Base-by-base conservation (phyloP, 495 filamentous ascomycete species). In the Xylaria castorea region DNA sequence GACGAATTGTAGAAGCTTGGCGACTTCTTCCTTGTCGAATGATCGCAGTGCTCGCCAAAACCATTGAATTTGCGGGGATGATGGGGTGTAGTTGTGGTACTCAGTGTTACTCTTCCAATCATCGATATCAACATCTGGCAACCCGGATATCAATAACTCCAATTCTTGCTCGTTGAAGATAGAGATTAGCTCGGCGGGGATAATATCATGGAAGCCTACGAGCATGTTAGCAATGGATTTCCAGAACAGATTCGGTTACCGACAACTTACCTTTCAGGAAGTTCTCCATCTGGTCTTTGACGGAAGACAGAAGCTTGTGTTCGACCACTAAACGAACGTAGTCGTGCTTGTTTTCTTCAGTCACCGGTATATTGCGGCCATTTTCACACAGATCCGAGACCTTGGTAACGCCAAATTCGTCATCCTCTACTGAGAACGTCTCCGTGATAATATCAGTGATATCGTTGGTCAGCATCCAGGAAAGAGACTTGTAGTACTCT, bases 151-250 rank as follows among this genome's bases (percentile, higher is more conserved):
- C 66, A 99, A 85, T 48, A 99, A 85, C 80, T 99, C 96, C 22
- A 99, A 88, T 81, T 99, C 96, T 80, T 98, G 96, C 81, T 98
- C 96, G 81, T 97, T 97, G 89, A 99, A 99, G 75, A 99, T 99
- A 65, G 94, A 89, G 76, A 99, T 93, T 58, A 99, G 88, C 72
- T 98, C 94, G 5, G 93, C 92, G 7, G 95, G 92, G 64, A 99
- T 96, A 78, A 99, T 97, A 71, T 99, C 96, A 79, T 98, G 95
- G 91, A 99, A 99, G 68, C 94, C 93, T 92, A 73, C 44, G 57
- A 40, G 27, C 65, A 38, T 55, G 64, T 81, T 77, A 81, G 80
- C 60, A 14, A 57, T 20, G 48, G 36, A 60, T 60, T 44, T 9
- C 38, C 62, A 51, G 75, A 51, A 57, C 62, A 57, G 36, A 44